Base-by-base conservation (phyloP, 2,329 filamentous ascomycete genomes). In the Trichoderma aggressivum region DNA sequence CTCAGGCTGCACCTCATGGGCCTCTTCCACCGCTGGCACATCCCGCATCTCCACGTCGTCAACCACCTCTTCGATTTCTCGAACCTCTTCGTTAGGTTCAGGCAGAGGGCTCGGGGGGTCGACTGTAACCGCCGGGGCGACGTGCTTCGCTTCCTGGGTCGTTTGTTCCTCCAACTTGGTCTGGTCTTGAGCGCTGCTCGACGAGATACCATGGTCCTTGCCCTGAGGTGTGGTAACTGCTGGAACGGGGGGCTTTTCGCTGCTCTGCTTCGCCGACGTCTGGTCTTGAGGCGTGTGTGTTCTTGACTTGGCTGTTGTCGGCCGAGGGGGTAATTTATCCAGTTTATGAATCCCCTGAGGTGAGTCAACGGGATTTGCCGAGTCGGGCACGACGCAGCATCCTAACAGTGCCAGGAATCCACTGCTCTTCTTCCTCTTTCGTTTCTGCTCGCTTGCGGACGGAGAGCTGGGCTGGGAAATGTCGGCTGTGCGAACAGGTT, bases 21-120 rank as follows among this genome's bases (percentile, higher is more conserved):
- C 78, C 71, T 86, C 83, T 71, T 86, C 82, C 55, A 86, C 84
- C 34, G 87, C 47, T 10, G 50, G 86, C 55, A 84, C 85, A 79
- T 93, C 91, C 43, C 86, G 85, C 88, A 93, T 93, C 70, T 90
- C 86, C 69, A 91, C 84, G 79, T 93, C 90, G 30, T 88, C 86
- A 74, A 90, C 80, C 73, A 84, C 71, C 30, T 76, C 80, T 74
- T 82, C 84, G 61, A 74, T 73, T 34, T 76, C 75, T 69, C 72
- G 71, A 30, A 75, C 58, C 62, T 78, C 76, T 32, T 77, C 65
- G 36, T 60, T 75, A 60, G 77, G 75, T 10, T 75, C 69, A 2
- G 72, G 62, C 14, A 75, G 72, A 30, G 75, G 61, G 71, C 75
- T 79, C 76, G 79, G 87, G 76, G 79, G 85, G 76, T 82, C 88